Evolutionary conservation across 805 yeast genomes (phyloP).

Genomic region (Candida saitoana): DNA sequence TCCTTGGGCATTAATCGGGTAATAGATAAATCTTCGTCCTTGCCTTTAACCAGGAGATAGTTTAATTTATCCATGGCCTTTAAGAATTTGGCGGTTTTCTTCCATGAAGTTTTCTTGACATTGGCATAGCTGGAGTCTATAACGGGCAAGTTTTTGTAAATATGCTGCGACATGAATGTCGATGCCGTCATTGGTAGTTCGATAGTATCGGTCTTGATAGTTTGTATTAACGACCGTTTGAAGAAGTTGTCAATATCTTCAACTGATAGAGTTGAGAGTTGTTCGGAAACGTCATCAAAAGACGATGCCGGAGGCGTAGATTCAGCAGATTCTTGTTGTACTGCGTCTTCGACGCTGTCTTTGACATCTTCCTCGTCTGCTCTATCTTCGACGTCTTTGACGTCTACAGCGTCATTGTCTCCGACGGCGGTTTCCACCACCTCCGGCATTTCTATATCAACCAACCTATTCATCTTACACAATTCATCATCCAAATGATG

Average conservation of each 20-base stretch:
- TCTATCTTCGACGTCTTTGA: conserved; percentile 17
- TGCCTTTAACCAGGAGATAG: conserved; percentile 70
- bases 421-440: conserved; percentile 1
- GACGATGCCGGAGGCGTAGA: conserved; percentile 3
- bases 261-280: conserved; percentile 37
- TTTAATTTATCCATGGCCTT: conserved; percentile 81
- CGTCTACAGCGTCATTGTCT: conserved; percentile 12
- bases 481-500: conserved; percentile 69
- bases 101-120: conserved; percentile 83
- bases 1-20: conserved; percentile 44
- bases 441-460: conserved; percentile 31
- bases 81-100: conserved; percentile 78
- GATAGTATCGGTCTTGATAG: conserved; percentile 54
- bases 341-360: conserved; percentile 5
- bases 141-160: conserved; percentile 70
- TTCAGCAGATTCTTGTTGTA: background rate
- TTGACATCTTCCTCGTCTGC: background rate
- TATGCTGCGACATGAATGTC: conserved; percentile 64
- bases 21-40: conserved; percentile 74
- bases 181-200: conserved; percentile 71
- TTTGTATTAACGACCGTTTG: conserved; percentile 63
- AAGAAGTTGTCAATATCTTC: conserved; percentile 76
- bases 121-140: conserved; percentile 51
- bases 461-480: conserved; percentile 44
- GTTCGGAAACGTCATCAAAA: conserved; percentile 31